These are phyloP conservation scores for Alternaria sp. DNA, from an alignment of 2,329 filamentous ascomycete species.

Conservation along the genomic window DNA sequence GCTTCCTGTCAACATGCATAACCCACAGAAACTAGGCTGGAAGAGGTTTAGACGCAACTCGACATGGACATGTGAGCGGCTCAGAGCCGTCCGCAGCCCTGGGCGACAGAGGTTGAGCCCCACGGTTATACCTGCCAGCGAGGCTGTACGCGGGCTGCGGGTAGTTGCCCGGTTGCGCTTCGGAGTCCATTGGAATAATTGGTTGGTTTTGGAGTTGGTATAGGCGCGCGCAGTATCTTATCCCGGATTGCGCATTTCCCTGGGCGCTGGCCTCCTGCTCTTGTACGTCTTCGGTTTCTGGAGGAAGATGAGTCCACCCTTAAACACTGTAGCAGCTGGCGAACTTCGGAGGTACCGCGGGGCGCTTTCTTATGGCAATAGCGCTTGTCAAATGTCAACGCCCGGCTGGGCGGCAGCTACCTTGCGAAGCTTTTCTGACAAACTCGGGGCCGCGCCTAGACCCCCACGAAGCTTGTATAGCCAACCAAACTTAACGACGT, in stretches of 20 bases:
- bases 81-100: not conserved
- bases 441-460: not conserved
- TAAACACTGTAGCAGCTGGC: not conserved
- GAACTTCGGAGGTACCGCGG: not conserved
- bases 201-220: not conserved
- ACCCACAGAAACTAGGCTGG: not conserved
- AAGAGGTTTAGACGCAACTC: not conserved
- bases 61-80: not conserved
- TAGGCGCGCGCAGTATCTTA: not conserved
- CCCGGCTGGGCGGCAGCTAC: not conserved
- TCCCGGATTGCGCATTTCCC: not conserved
- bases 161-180: not conserved
- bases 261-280: not conserved
- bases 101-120: not conserved
- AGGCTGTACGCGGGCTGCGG: not conserved
- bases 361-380: not conserved
- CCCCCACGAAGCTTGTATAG: not conserved
- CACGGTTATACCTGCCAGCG: not conserved
- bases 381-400: not conserved
- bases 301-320: not conserved
- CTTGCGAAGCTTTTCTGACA: not conserved
- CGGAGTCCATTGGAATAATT: not conserved
- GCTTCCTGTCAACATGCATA: not conserved
- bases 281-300: not conserved
- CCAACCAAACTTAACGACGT: not conserved